These are phyloP conservation scores for Clarireedia monteithiana DNA, from an alignment of 2,329 filamentous ascomycete genomes.

Conservation along the genomic window DNA sequence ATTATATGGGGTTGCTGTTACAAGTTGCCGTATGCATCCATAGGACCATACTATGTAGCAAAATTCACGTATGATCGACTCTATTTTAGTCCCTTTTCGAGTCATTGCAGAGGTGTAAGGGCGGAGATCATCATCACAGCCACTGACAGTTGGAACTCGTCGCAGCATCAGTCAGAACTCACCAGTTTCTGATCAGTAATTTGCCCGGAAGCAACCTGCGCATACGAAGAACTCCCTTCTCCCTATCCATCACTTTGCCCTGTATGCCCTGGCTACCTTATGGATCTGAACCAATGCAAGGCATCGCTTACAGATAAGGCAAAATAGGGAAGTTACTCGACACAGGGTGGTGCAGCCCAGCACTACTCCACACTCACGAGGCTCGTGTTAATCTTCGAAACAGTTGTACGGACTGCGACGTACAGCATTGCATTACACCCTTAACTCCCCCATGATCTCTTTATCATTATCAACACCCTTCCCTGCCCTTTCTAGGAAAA, in stretches of 20 bases:
- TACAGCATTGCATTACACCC: not conserved
- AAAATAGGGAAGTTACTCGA: not conserved
- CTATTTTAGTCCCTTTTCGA: not conserved
- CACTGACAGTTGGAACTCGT: constrained; percentile 1
- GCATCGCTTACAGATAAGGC: not conserved
- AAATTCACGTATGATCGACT: not conserved
- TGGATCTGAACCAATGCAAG: not conserved
- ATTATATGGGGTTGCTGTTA: not conserved
- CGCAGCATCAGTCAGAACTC: not conserved
- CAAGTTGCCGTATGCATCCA: not conserved
- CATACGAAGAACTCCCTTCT: no score
- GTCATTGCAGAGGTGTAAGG: not conserved
- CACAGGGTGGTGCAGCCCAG: not conserved
- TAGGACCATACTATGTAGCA: no score
- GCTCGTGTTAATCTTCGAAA: constrained; percentile 6
- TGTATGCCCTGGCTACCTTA: not conserved
- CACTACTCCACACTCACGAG: constrained; percentile 7
- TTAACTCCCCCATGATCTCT: not conserved
- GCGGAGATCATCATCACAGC: constrained; percentile 3
- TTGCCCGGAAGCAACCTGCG: no score
- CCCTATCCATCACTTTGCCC: not conserved
- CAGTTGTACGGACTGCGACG: not conserved
- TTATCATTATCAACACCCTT: not conserved
- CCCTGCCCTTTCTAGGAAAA: not conserved
- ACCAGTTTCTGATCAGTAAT: not conserved